Conservation (phyloP, 2,329 filamentous ascomycete genomes). For the Fusarium pseudoanthophilum region DNA sequence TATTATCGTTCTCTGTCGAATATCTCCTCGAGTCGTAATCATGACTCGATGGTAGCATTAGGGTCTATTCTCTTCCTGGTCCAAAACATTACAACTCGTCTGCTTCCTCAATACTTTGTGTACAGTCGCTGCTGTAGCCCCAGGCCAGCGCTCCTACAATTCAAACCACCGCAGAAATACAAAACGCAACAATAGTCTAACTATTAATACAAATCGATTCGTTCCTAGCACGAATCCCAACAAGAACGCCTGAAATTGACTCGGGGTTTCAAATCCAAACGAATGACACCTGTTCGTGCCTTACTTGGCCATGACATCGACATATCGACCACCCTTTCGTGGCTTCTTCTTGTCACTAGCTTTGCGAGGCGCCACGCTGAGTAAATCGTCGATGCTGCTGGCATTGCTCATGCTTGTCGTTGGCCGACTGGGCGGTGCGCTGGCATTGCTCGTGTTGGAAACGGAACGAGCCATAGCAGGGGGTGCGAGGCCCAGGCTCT, state of each 20-base stretch:
- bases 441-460: slow-evolving; percentile 59
- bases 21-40: slow-evolving; percentile 21
- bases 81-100: slow-evolving; percentile 36
- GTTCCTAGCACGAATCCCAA: slow-evolving; percentile 31
- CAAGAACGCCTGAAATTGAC: slow-evolving; percentile 33
- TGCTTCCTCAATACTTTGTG: slow-evolving; percentile 20
- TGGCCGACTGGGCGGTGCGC: slow-evolving; percentile 74
- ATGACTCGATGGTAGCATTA: slow-evolving; percentile 21
- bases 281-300: slow-evolving; percentile 1
- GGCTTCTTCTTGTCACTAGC: slow-evolving; percentile 69
- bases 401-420: slow-evolving; percentile 87
- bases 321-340: slow-evolving; percentile 88
- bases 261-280: slow-evolving; percentile 14
- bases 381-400: slow-evolving; percentile 93
- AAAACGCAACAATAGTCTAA: slow-evolving; percentile 36
- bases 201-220: slow-evolving; percentile 39
- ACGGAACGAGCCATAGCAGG: slow-evolving; percentile 58
- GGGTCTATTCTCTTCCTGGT: slow-evolving; percentile 34
- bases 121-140: slow-evolving; percentile 32
- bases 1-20: slow-evolving; percentile 34
- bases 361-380: slow-evolving; percentile 79
- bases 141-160: slow-evolving; percentile 10
- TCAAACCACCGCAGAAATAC: slow-evolving; percentile 29
- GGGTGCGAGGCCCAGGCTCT: slow-evolving; percentile 51
- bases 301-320: slow-evolving; percentile 92